A percentile compares a stretch with the other conserved stretches of the same genome.
phyloP scores from a whole-genome alignment of 495 filamentous ascomycete genomes.

The Aspergillus campestris region DNA sequence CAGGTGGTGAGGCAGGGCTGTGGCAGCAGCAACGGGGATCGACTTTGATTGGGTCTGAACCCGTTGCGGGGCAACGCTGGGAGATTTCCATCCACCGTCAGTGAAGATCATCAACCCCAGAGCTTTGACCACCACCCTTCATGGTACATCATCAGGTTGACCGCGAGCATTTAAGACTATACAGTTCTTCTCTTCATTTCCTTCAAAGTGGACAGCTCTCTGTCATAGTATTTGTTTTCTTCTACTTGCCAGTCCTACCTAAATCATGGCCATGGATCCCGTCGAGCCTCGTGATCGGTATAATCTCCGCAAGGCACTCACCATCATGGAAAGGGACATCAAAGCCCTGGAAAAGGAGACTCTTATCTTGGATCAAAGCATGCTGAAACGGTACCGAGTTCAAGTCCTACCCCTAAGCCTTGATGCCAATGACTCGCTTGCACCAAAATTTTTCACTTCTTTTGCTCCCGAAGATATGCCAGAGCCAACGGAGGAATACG shows the following conservation, averaged over 20 bases:
- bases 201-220: too few species aligned
- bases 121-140: too few species aligned
- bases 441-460: slow-evolving; percentile 1
- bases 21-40: too few species aligned
- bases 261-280: slow-evolving; percentile 1
- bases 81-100: too few species aligned
- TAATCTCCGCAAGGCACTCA: slow-evolving; percentile 4
- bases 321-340: slow-evolving; percentile 2
- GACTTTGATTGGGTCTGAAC: too few species aligned
- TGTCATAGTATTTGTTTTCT: too few species aligned
- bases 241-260: not conserved
- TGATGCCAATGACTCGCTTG: not conserved
- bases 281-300: slow-evolving; percentile 2
- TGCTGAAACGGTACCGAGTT: slow-evolving; percentile 1
- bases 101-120: too few species aligned
- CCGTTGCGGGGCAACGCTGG: too few species aligned
- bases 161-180: too few species aligned
- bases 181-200: too few species aligned
- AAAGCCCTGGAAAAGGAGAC: slow-evolving; percentile 2
- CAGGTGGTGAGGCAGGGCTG: too few species aligned
- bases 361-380: not conserved
- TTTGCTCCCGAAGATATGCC: slow-evolving; percentile 1
- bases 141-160: too few species aligned
- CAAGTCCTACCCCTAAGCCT: slow-evolving; percentile 1
- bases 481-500: slow-evolving; percentile 2